These are phyloP conservation scores for Barnettozyma populi DNA, from an alignment of 805 yeast genomes.

Conservation along the genomic window DNA sequence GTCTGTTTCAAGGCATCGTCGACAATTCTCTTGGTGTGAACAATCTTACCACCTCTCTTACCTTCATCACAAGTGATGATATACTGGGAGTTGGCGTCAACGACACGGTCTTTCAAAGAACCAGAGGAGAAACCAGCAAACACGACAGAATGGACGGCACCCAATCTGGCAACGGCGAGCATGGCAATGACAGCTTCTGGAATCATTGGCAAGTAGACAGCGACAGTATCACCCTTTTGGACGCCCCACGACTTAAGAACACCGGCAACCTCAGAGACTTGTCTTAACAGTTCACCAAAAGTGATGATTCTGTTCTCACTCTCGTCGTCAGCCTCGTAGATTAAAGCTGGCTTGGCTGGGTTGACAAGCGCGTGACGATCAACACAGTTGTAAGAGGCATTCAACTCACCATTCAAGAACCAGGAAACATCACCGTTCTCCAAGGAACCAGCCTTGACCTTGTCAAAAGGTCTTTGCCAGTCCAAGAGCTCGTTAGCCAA, in stretches of 20 bases:
- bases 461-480: slow-evolving; percentile 77
- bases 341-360: slow-evolving; percentile 79
- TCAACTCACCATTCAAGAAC: slow-evolving; percentile 90
- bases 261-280: slow-evolving; percentile 83
- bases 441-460: slow-evolving; percentile 53
- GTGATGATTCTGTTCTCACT: slow-evolving; percentile 67
- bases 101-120: slow-evolving; percentile 84
- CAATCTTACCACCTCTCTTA: slow-evolving; percentile 90
- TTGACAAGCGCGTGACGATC: slow-evolving; percentile 89
- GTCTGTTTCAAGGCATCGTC: slow-evolving; percentile 84
- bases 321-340: slow-evolving; percentile 94
- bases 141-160: slow-evolving; percentile 94
- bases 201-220: slow-evolving; percentile 95
- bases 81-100: slow-evolving; percentile 79
- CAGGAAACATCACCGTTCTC: slow-evolving; percentile 81
- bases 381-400: slow-evolving; percentile 90
- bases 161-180: slow-evolving; percentile 87
- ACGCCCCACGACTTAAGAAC: slow-evolving; percentile 82
- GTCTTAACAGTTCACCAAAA: slow-evolving; percentile 78
- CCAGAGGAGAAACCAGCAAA: slow-evolving; percentile 97
- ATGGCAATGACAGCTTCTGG: slow-evolving; percentile 94
- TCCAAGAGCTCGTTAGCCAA: slow-evolving; percentile 64
- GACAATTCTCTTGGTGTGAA: slow-evolving; percentile 88
- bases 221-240: slow-evolving; percentile 91
- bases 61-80: slow-evolving; percentile 95